Evolutionary conservation across 257 asterid genomes (phyloP), one percentile per base, ranked within the genome.

Genomic region (Knoxia roxburghii): DNA sequence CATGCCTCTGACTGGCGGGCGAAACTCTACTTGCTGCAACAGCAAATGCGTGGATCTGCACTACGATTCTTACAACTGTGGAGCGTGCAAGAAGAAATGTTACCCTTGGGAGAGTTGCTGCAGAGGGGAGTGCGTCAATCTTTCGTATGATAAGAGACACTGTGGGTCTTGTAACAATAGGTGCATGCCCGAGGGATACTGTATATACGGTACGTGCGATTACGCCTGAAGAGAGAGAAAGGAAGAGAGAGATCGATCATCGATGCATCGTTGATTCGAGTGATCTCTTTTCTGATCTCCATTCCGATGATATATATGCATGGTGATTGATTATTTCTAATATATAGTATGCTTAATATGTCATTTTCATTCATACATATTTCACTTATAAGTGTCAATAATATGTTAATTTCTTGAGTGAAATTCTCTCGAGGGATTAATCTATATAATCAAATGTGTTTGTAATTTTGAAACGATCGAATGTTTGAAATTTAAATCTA

Each of bases 81-180:
- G 83, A 9, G 77, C 75, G 24, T 80, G 88, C 61, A 79, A 77
- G 71, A 78, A 59, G 17, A 73, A 75, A 17, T 83, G 88, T n/a
- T 43, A 1, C 33, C 76, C 43, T 12, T 55, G 72, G 6, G 69
- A 76, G 32, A 35, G 58, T 1, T 83, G 86, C 20, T 83, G 89
- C 78, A 17, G 68, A 30, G 84, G 89, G 14, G 68, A 81, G 48
- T 83, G 86, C 49, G 83, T 83, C 65, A 73, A 75, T 48, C 69
- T 69, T 18, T 29, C 78, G 0, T 71, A 23, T 13, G 83, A 80
- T 68, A 78, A 78, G 75, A 71, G 85, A 17, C 83, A 83, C 37
- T 80, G 88, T 37, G 83, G 88, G 8, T 23, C 5, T 29, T 83
- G 88, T 66, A 40, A 76, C 68, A 65, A 76, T 60, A 62, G 51